These are phyloP conservation scores for Lentinus brumalis DNA, from an alignment of 768 basidiomycete species.

Conservation along the genomic window DNA sequence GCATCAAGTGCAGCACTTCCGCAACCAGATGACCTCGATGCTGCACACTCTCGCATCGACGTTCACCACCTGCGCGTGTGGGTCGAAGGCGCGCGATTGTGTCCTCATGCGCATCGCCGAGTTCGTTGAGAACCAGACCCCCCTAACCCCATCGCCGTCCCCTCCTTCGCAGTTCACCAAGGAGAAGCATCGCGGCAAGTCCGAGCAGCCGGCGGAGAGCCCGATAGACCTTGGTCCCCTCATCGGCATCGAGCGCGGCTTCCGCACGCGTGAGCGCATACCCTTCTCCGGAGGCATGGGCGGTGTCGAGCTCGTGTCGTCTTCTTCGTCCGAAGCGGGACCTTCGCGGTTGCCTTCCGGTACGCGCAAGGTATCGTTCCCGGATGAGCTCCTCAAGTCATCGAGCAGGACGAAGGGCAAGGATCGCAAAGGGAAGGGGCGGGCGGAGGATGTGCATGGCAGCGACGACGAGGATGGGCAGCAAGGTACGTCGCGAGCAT, in stretches of 20 bases:
- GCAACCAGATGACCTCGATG: slow-evolving; percentile 67
- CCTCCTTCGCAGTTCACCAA: slow-evolving; percentile 23
- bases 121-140: slow-evolving; percentile 53
- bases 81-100: slow-evolving; percentile 61
- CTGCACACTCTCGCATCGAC: slow-evolving; percentile 69
- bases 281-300: slow-evolving; percentile 62
- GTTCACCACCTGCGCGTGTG: slow-evolving; percentile 77
- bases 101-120: slow-evolving; percentile 63
- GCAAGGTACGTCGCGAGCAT: not conserved
- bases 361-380: slow-evolving; percentile 7
- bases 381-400: slow-evolving; percentile 10
- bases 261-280: slow-evolving; percentile 58
- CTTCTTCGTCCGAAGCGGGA: slow-evolving; percentile 17
- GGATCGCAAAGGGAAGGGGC: slow-evolving; percentile 33
- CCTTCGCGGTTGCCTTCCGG: slow-evolving; percentile 15
- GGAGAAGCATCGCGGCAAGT: slow-evolving; percentile 9
- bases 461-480: slow-evolving; percentile 29
- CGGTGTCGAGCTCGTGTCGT: slow-evolving; percentile 58
- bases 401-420: slow-evolving; percentile 14
- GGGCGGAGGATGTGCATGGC: slow-evolving; percentile 20
- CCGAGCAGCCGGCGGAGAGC: not conserved
- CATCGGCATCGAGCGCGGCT: slow-evolving; percentile 60
- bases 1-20: slow-evolving; percentile 52
- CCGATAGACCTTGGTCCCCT: slow-evolving; percentile 62
- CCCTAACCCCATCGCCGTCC: slow-evolving; percentile 29